Evolutionary conservation across 805 yeast genomes (phyloP), one percentile per base, ranked within the genome.

Genomic region (Saccharomyces mikatae): DNA sequence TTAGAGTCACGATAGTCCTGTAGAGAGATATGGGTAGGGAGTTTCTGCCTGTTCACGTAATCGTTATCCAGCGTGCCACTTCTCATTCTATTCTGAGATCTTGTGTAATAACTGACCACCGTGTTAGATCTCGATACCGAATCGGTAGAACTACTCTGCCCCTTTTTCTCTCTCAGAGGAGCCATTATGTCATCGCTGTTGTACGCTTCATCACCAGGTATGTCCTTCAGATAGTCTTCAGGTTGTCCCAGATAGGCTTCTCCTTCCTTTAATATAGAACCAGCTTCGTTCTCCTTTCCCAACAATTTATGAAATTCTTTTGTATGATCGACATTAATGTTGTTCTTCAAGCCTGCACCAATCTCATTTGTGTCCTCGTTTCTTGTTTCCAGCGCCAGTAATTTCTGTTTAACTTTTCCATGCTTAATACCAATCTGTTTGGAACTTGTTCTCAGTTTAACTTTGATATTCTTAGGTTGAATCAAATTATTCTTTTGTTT

Each of bases 171-270:
- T 46, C 71, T 56, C 26, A 65, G 49, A 22, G 70, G 72, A 11
- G 70, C 70, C 65, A 68, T 60, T 14, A 60, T 56, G 49, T 66
- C 71, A 48, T 70, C 73, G 52, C 71, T 66, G 52, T 67, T 63
- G 46, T 70, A 70, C 0, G 72, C 73, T 30, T 70, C 73, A 56
- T 69, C 71, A 26, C 74, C 74, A 1, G 74, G 74, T 24, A 70
- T 63, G 13, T 63, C 66, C 17, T 65, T 58, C 36, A 70, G 41
- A 48, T 63, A 62, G 14, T 58, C 58, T 31, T 69, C 69, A 17
- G 57, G 56, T 41, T 56, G 64, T 32, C 58, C 61, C 14, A 53
- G 58, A 21, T 55, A 56, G 9, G 55, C 52, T 10, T 36, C 53
- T 46, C 54, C 53, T 27, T 36, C 27, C 17, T 50, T 41, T 28